A percentile compares a stretch with the other conserved stretches of the same genome.
Evolutionary conservation across 23 red algal species (phyloP).

Genomic region (Cyanidioschyzon merolae): DNA sequence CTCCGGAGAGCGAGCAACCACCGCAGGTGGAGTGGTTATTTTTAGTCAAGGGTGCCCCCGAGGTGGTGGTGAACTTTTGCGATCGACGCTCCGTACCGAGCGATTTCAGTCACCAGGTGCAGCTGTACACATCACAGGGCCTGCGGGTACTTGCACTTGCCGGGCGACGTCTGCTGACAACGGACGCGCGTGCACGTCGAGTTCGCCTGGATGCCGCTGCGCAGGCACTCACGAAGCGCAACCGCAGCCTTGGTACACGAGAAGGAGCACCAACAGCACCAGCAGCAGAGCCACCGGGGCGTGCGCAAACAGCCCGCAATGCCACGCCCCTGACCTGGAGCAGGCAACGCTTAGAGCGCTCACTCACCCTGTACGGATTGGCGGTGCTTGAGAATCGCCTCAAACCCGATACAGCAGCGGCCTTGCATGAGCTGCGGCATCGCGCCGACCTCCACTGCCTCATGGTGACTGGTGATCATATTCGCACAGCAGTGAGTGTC

Average conservation of each 20-base stretch:
- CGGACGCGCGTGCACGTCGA: neutral
- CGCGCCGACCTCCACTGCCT: conserved; percentile 8
- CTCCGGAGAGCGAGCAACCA: neutral
- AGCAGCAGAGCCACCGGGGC: too few relatives aligned
- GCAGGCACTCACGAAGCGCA: neutral
- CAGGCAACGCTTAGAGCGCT: conserved; percentile 5
- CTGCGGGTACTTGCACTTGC: conserved; percentile 19
- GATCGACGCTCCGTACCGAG: conserved; percentile 11
- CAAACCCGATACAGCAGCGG: conserved; percentile 22
- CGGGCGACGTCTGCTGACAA: neutral
- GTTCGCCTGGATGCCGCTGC: neutral
- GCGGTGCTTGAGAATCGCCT: conserved; percentile 35
- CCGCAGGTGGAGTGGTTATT: neutral
- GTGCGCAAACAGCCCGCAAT: neutral
- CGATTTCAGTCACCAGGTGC: conserved; percentile 10
- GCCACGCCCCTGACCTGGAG: neutral
- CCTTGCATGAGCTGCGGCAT: neutral
- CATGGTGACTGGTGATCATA: conserved; percentile 36
- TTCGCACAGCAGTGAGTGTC: conserved; percentile 28
- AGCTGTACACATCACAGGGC: conserved; percentile 8
- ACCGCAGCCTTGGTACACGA: neutral
- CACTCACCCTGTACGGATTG: conserved; percentile 19
- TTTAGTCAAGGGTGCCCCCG: conserved; percentile 30
- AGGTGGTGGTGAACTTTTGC: conserved; percentile 26
- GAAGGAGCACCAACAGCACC: neutral